Conservation (phyloP, 2,329 filamentous ascomycete species). For the Eutypella sp. region DNA sequence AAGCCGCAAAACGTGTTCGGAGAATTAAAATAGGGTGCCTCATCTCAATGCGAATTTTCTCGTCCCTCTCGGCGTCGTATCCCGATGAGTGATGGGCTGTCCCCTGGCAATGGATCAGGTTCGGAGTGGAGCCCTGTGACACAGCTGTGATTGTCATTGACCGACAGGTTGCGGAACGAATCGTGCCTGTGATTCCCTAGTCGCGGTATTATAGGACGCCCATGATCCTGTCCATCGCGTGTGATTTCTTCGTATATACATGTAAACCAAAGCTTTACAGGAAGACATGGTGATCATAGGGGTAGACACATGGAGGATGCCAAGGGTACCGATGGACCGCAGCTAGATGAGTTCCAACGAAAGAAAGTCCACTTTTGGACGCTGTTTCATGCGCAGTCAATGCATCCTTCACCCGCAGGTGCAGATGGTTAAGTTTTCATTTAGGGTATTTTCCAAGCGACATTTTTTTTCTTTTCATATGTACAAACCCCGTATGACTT, state of each 20-base stretch:
- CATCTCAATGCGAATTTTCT: neutral
- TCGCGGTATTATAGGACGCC: too few relatives aligned
- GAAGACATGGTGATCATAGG: too few relatives aligned
- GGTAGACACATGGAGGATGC: too few relatives aligned
- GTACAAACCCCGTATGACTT: neutral
- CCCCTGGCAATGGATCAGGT: neutral
- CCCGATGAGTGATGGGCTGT: neutral
- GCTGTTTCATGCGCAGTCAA: too few relatives aligned
- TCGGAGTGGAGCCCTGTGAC: neutral
- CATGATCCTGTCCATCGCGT: too few relatives aligned
- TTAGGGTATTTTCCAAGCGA: neutral
- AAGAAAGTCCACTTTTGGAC: too few relatives aligned
- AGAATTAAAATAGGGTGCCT: neutral
- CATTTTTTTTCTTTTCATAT: neutral
- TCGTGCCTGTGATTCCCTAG: neutral
- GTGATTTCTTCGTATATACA: too few relatives aligned
- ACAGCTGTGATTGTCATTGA: neutral
- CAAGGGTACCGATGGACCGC: too few relatives aligned
- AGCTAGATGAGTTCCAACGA: too few relatives aligned
- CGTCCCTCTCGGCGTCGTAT: neutral
- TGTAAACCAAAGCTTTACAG: too few relatives aligned
- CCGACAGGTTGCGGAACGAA: neutral
- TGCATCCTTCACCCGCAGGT: too few relatives aligned
- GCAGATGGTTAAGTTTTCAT: too few relatives aligned
- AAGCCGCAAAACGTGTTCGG: neutral